phyloP scores from a whole-genome alignment of 2,329 filamentous ascomycete genomes.

The Didymella lethalis region DNA sequence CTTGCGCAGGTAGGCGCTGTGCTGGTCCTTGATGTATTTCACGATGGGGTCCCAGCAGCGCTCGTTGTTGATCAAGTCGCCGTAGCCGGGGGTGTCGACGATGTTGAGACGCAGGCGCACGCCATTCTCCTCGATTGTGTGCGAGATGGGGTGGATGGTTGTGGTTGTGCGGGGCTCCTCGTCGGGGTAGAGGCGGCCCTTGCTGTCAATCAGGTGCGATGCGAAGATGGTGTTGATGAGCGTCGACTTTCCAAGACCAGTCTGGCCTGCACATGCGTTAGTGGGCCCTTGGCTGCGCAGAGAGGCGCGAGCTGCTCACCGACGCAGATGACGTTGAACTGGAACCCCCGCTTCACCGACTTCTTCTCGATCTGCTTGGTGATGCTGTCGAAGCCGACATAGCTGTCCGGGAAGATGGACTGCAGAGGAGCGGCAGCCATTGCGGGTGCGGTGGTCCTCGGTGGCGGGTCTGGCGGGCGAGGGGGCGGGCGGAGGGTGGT shows the following conservation, averaged over 20 bases:
- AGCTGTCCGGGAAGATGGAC: constrained; percentile 86
- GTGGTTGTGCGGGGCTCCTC: constrained; percentile 95
- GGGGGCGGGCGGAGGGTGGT: constrained; percentile 24
- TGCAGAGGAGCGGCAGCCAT: constrained; percentile 72
- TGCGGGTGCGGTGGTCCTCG: constrained; percentile 43
- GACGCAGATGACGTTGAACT: constrained; percentile 99
- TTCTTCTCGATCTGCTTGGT: constrained; percentile 99
- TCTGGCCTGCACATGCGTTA: constrained; percentile 74
- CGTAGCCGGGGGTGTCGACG: constrained; percentile 97
- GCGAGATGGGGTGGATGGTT: constrained; percentile 96
- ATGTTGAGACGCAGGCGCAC: constrained; percentile 98
- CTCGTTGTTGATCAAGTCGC: constrained; percentile 99
- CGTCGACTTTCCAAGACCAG: constrained; percentile 97
- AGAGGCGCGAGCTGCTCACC: constrained; percentile 68
- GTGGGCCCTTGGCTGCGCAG: neutral
- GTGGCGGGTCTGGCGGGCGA: constrained; percentile 20
- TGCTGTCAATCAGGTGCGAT: constrained; percentile 98
- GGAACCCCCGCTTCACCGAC: constrained; percentile 98
- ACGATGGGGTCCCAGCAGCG: constrained; percentile 99
- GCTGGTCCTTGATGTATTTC: constrained; percentile 99
- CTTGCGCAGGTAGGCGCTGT: constrained; percentile 98
- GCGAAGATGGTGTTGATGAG: constrained; percentile 99
- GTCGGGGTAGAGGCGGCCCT: constrained; percentile 90
- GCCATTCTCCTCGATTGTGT: constrained; percentile 99
- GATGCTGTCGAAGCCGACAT: constrained; percentile 99